phyloP scores from a whole-genome alignment of 306 rosid species.

The Sechiopsis laciniata region DNA sequence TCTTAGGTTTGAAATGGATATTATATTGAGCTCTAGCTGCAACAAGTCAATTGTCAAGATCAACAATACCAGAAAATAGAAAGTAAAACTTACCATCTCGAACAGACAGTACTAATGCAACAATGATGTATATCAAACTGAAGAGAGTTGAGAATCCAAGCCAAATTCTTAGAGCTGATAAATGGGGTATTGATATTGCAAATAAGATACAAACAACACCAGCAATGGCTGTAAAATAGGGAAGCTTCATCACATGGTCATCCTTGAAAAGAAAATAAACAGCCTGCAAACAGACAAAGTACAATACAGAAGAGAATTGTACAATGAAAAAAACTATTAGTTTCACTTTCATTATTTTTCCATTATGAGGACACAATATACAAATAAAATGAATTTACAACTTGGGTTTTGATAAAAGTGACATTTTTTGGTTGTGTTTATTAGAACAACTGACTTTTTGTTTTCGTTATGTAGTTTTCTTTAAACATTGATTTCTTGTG shows the following conservation, averaged over 20 bases:
- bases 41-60: conserved; percentile 10
- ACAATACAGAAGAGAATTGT: not conserved
- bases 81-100: conserved; percentile 62
- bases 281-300: conserved; percentile 48
- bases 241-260: conserved; percentile 64
- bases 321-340: not conserved
- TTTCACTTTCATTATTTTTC: not conserved
- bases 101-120: conserved; percentile 53
- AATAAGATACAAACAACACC: conserved; percentile 76
- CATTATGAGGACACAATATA: not conserved
- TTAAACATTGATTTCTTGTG: too few relatives aligned
- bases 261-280: conserved; percentile 61
- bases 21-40: not conserved
- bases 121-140: conserved; percentile 56
- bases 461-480: too few relatives aligned
- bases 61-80: not conserved
- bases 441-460: not conserved
- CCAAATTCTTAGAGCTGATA: conserved; percentile 90
- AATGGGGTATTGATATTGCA: conserved; percentile 85
- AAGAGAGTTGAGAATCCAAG: conserved; percentile 78
- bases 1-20: not conserved
- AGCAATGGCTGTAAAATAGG: conserved; percentile 64
- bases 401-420: conserved; percentile 1
- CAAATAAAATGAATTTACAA: not conserved
- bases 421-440: not conserved